phyloP scores from a whole-genome alignment of 2,329 filamentous ascomycete genomes.

The Fusarium guadeloupense region DNA sequence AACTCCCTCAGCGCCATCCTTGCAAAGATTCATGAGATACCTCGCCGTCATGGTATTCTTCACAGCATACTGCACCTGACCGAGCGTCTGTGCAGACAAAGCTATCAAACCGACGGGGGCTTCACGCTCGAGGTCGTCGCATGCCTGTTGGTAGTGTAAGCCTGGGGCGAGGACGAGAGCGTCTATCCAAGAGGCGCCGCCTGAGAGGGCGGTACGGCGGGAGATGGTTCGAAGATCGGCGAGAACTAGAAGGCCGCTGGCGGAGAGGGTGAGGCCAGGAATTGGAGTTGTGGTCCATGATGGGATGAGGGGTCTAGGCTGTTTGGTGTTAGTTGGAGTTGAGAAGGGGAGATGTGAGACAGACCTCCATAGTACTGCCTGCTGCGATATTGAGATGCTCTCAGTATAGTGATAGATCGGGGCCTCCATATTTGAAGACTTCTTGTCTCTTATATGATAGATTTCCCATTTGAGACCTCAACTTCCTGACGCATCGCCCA shows the following conservation, averaged over 20 bases:
- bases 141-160: constrained; percentile 68
- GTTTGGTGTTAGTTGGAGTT: constrained; percentile 5
- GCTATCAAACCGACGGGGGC: constrained; percentile 46
- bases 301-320: constrained; percentile 47
- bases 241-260: constrained; percentile 65
- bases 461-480: not conserved
- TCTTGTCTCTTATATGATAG: not conserved
- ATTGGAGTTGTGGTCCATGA: constrained; percentile 58
- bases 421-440: not conserved
- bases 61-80: constrained; percentile 47
- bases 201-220: constrained; percentile 64
- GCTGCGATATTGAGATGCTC: not conserved
- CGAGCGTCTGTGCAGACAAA: constrained; percentile 28
- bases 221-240: constrained; percentile 67
- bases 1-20: constrained; percentile 23
- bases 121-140: constrained; percentile 58
- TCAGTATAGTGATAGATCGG: not conserved
- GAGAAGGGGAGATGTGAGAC: not conserved
- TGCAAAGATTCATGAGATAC: constrained; percentile 51
- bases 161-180: constrained; percentile 67
- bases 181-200: constrained; percentile 66
- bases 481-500: not conserved
- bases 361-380: constrained; percentile 17
- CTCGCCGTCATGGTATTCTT: constrained; percentile 62
- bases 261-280: constrained; percentile 56